Conservation (phyloP, 2,329 filamentous ascomycete genomes). For the Phyllosticta citribraziliensis region DNA sequence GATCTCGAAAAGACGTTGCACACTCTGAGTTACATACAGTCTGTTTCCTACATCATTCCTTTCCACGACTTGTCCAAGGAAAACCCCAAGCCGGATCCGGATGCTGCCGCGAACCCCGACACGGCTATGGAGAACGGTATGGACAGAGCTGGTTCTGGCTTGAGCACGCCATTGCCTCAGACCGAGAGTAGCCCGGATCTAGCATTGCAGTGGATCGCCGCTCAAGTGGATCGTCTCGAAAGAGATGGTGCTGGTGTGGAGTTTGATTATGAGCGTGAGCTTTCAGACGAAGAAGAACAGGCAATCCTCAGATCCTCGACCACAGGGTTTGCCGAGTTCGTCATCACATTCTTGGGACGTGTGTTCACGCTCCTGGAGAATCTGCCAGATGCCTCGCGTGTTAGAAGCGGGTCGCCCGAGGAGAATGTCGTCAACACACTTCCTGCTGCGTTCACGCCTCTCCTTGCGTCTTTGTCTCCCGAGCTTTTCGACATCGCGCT, state of each 20-base stretch:
- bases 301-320: conserved; percentile 88
- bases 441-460: conserved; percentile 79
- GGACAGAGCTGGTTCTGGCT: conserved; percentile 13
- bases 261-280: conserved; percentile 72
- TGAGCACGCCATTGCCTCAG: conserved; percentile 23
- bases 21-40: conserved; percentile 89
- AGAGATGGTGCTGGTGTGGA: conserved; percentile 73
- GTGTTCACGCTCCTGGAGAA: conserved; percentile 96
- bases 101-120: not conserved
- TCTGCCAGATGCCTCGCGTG: conserved; percentile 77
- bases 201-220: conserved; percentile 87
- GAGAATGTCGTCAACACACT: conserved; percentile 95
- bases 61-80: conserved; percentile 70
- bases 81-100: conserved; percentile 13
- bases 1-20: conserved; percentile 94
- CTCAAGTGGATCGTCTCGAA: conserved; percentile 90
- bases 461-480: conserved; percentile 83
- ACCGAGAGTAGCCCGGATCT: conserved; percentile 40
- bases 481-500: conserved; percentile 88
- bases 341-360: conserved; percentile 80
- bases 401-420: conserved; percentile 84
- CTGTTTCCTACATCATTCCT: conserved; percentile 91
- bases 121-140: conserved; percentile 2
- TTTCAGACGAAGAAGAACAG: conserved; percentile 78
- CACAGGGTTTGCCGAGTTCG: conserved; percentile 84